Percentiles rank a stretch among this genome's conserved stretches.
Evolutionary conservation across 1,139 yeast genomes (phyloP).

Genomic region (Suhomyces chickasaworum): DNA sequence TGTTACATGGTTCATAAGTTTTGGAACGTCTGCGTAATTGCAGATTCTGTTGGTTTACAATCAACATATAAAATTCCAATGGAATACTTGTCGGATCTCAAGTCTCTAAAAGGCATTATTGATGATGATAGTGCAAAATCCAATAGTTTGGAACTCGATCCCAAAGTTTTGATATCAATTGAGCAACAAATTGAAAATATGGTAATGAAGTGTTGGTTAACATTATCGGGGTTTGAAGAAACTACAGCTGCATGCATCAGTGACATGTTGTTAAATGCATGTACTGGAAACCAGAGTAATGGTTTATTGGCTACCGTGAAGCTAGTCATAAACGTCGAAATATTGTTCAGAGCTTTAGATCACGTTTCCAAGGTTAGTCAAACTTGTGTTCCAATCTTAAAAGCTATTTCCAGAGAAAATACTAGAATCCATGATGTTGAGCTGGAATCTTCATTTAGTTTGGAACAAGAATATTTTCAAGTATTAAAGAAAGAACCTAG

Average conservation of each 20-base stretch:
- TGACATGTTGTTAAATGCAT: slow-evolving; percentile 86
- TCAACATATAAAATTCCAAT: slow-evolving; percentile 26
- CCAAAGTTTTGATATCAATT: slow-evolving; percentile 53
- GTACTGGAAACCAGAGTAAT: slow-evolving; percentile 68
- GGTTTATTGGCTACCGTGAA: slow-evolving; percentile 77
- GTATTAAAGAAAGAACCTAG: slow-evolving; percentile 75
- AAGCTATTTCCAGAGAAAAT: slow-evolving; percentile 11
- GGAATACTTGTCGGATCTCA: slow-evolving; percentile 15
- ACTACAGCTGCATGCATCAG: slow-evolving; percentile 90
- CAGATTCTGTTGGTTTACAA: slow-evolving; percentile 61
- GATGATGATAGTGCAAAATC: slow-evolving; percentile 11
- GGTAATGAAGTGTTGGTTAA: slow-evolving; percentile 84
- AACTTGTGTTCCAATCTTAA: slow-evolving; percentile 17
- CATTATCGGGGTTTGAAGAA: slow-evolving; percentile 87
- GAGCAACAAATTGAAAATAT: slow-evolving; percentile 69
- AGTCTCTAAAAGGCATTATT: slow-evolving; percentile 14
- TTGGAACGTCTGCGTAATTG: slow-evolving; percentile 87
- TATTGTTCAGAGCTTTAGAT: slow-evolving; percentile 78
- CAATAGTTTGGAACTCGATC: slow-evolving; percentile 34
- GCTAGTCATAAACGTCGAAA: slow-evolving; percentile 72
- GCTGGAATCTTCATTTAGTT: slow-evolving; percentile 13
- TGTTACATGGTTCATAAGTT: slow-evolving; percentile 97
- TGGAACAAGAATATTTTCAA: slow-evolving; percentile 29
- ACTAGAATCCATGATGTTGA: slow-evolving; percentile 12
- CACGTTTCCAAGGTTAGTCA: slow-evolving; percentile 41